These are phyloP conservation scores for Triangularia verruculosa DNA, from an alignment of 2,329 filamentous ascomycete species.

Conservation along the genomic window DNA sequence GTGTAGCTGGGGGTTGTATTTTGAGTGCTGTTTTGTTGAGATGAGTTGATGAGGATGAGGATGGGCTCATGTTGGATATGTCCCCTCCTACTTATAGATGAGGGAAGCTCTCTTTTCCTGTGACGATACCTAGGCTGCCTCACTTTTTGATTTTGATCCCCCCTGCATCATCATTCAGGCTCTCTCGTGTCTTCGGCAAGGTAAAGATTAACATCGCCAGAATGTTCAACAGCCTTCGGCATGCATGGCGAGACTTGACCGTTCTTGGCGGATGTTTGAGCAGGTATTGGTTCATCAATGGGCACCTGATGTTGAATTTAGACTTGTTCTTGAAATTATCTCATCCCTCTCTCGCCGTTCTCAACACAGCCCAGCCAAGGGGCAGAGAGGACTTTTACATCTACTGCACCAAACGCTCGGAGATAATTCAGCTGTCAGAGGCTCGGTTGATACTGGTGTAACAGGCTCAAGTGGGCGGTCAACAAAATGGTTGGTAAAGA, in stretches of 20 bases:
- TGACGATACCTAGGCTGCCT: not conserved
- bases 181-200: not conserved
- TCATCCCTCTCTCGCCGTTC: not conserved
- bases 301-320: not conserved
- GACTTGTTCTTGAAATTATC: not conserved
- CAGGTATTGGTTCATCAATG: not conserved
- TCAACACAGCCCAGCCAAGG: not conserved
- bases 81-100: not conserved
- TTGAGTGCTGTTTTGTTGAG: not conserved
- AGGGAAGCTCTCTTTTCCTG: not conserved
- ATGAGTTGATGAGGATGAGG: not conserved
- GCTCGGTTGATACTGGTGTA: not conserved
- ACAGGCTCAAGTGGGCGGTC: not conserved
- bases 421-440: not conserved
- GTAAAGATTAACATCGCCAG: too few relatives aligned
- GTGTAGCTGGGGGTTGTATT: not conserved
- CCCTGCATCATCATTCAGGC: not conserved
- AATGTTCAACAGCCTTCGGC: not conserved
- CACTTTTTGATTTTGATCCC: not conserved
- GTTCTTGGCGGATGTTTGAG: not conserved
- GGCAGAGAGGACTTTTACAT: too few relatives aligned
- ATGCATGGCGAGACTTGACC: not conserved
- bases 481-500: not conserved
- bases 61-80: not conserved
- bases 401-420: not conserved